A percentile compares a stretch with the other conserved stretches of the same genome.
Evolutionary conservation across 2,329 filamentous ascomycete species (phyloP).

Genomic region (Sporothrix inflata): DNA sequence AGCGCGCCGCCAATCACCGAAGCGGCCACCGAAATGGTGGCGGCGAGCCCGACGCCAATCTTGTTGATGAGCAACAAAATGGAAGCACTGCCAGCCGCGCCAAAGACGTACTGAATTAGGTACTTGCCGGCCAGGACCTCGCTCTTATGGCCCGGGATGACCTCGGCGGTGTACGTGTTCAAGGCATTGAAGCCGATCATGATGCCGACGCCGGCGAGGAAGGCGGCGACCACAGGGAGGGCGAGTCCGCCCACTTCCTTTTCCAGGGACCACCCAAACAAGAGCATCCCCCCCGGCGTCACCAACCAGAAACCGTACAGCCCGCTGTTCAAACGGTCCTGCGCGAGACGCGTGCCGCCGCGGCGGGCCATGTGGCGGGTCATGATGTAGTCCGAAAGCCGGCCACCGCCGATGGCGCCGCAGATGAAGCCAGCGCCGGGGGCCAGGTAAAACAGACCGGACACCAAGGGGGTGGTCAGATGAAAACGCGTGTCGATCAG

Average conservation of each 20-base stretch:
- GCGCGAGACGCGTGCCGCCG: constrained; percentile 62
- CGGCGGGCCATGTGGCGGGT: constrained; percentile 65
- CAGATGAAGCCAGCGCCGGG: constrained; percentile 71
- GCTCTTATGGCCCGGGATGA: constrained; percentile 22
- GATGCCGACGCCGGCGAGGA: constrained; percentile 73
- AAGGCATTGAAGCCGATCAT: constrained; percentile 75
- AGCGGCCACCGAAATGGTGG: constrained; percentile 24
- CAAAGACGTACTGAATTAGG: constrained; percentile 31
- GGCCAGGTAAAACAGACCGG: constrained; percentile 73
- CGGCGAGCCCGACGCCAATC: constrained; percentile 31
- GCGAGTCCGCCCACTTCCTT: constrained; percentile 55
- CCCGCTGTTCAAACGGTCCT: constrained; percentile 67
- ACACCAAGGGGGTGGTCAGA: constrained; percentile 66
- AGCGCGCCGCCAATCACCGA: background rate
- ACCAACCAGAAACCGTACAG: constrained; percentile 60
- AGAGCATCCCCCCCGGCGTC: constrained; percentile 65
- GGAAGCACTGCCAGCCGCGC: constrained; percentile 26
- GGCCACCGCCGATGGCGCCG: constrained; percentile 72
- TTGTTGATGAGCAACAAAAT: constrained; percentile 29
- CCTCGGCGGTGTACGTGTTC: constrained; percentile 61
- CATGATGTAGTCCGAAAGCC: constrained; percentile 69
- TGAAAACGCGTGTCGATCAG: constrained; percentile 75
- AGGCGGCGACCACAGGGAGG: constrained; percentile 72
- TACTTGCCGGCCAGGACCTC: constrained; percentile 34
- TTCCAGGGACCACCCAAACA: constrained; percentile 61